Percentiles rank a stretch among this genome's conserved stretches.
phyloP scores from a whole-genome alignment of 2,329 filamentous ascomycete genomes.

The Trichophyton rubrum region DNA sequence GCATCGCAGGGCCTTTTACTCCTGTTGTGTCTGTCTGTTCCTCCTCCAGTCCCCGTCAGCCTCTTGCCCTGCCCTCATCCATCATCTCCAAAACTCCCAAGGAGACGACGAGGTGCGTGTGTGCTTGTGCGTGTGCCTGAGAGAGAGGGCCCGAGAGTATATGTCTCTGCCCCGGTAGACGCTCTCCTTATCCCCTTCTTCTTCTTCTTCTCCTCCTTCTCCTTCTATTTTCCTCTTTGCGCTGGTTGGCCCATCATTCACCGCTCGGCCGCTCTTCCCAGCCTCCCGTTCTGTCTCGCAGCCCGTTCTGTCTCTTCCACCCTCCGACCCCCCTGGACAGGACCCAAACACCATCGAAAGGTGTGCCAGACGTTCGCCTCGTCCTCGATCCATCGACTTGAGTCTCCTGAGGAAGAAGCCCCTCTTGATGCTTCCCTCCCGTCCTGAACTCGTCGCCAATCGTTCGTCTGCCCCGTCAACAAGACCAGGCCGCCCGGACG shows the following conservation, averaged over 20 bases:
- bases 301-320: neutral
- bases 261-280: neutral
- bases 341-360: neutral
- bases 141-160: too few relatives aligned
- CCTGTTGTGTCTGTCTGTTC: neutral
- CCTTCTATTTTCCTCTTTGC: neutral
- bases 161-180: conserved; percentile 1
- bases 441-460: neutral
- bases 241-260: conserved; percentile 1
- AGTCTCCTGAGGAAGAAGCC: neutral
- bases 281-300: conserved; percentile 3
- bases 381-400: neutral
- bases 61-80: neutral
- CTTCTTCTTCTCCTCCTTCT: neutral
- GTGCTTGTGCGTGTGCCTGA: too few relatives aligned
- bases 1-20: neutral
- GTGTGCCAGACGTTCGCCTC: neutral
- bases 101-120: neutral
- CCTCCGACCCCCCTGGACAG: neutral
- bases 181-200: conserved; percentile 1
- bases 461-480: neutral
- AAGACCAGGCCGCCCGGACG: conserved; percentile 11
- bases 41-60: neutral
- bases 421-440: neutral
- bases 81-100: neutral